Conservation (phyloP, 1,139 yeast genomes). For the Eremothecium coryli region DNA sequence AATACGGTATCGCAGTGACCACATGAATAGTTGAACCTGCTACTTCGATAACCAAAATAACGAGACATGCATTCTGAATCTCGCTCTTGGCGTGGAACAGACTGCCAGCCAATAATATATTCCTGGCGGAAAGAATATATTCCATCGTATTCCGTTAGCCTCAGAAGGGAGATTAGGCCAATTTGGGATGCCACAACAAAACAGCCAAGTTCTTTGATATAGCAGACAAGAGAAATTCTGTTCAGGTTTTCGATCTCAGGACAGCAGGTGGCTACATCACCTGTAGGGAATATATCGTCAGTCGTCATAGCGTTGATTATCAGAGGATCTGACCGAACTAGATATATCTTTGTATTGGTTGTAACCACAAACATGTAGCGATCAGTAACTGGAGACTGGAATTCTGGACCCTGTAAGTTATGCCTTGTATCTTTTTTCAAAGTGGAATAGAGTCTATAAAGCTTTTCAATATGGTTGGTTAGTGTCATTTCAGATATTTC, state of each 20-base stretch:
- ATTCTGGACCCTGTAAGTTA: conserved; percentile 14
- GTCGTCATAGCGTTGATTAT: conserved; percentile 40
- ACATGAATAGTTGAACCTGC: background rate
- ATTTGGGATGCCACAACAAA: conserved; percentile 44
- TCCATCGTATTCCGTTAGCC: conserved; percentile 47
- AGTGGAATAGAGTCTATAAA: conserved; percentile 10
- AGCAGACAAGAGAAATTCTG: conserved; percentile 40
- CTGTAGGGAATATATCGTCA: conserved; percentile 32
- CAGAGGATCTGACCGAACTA: conserved; percentile 27
- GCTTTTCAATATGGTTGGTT: conserved; percentile 18
- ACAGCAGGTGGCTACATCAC: conserved; percentile 30
- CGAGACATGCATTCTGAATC: conserved; percentile 3
- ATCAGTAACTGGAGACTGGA: conserved; percentile 10
- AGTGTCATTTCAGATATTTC: conserved; percentile 2
- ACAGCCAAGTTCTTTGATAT: conserved; percentile 46
- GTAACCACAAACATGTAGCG: conserved; percentile 20
- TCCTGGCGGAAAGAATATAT: conserved; percentile 34
- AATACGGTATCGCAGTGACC: conserved; percentile 4
- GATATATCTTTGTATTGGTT: conserved; percentile 12
- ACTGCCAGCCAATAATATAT: conserved; percentile 2
- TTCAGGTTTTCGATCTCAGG: conserved; percentile 32
- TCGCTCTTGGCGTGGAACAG: conserved; percentile 1
- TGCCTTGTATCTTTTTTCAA: conserved; percentile 9
- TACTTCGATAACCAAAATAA: background rate
- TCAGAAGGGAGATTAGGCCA: conserved; percentile 43